These are phyloP conservation scores for Penicillium sp. DNA, from an alignment of 2,329 filamentous ascomycete genomes.

Conservation along the genomic window DNA sequence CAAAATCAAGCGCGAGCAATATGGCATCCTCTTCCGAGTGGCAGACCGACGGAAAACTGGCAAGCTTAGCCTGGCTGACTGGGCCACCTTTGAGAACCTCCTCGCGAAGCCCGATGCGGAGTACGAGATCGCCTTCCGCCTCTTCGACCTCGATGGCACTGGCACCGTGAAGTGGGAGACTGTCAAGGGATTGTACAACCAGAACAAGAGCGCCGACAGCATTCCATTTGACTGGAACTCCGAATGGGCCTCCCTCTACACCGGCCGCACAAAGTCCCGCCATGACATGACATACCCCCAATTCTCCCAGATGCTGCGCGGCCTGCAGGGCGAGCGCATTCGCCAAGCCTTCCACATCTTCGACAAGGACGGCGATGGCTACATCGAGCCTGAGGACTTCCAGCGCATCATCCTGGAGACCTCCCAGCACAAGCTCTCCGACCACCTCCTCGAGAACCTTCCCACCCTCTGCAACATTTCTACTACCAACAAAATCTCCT, in stretches of 20 bases:
- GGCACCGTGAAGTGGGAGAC: conserved; percentile 88
- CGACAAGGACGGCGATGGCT: conserved; percentile 89
- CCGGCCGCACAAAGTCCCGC: conserved; percentile 81
- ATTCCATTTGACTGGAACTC: conserved; percentile 97
- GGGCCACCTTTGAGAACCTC: conserved; percentile 91
- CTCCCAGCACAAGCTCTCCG: conserved; percentile 91
- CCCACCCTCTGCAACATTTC: conserved; percentile 94
- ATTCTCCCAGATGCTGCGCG: conserved; percentile 97
- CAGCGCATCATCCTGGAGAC: conserved; percentile 95
- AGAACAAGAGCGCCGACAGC: conserved; percentile 80
- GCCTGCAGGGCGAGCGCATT: conserved; percentile 92
- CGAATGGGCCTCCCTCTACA: conserved; percentile 94
- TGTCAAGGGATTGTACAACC: conserved; percentile 80
- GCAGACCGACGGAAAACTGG: conserved; percentile 78
- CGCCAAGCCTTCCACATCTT: conserved; percentile 91
- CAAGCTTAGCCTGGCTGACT: conserved; percentile 78
- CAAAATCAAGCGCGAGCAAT: conserved; percentile 97
- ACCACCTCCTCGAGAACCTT: conserved; percentile 89
- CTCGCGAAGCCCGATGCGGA: conserved; percentile 93
- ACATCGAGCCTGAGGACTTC: conserved; percentile 93
- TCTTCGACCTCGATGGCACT: conserved; percentile 85
- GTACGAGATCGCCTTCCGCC: conserved; percentile 96
- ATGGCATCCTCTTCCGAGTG: conserved; percentile 87
- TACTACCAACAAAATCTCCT: conserved; percentile 88
- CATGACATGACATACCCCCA: conserved; percentile 94